phyloP scores from a whole-genome alignment of 192 early-diverging fungal species.

The Oehlia diaphana region DNA sequence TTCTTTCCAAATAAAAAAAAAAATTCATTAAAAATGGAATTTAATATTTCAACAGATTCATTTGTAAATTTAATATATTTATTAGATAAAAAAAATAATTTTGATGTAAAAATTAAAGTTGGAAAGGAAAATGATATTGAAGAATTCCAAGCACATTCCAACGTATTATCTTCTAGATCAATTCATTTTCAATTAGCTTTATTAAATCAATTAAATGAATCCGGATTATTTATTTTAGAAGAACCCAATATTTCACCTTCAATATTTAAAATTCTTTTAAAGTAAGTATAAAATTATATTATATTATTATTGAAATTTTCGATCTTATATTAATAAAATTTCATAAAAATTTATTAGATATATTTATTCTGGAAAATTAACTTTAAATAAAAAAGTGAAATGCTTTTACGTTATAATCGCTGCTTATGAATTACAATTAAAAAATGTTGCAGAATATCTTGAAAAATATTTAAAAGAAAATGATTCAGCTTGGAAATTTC shows the following conservation, averaged over 20 bases:
- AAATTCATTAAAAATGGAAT: too few species aligned
- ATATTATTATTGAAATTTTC: too few species aligned
- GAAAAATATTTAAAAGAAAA: background rate
- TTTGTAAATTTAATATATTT: too few species aligned
- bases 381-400: background rate
- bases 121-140: background rate
- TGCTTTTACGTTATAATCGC: background rate
- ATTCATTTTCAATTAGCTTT: slow-evolving; percentile 12
- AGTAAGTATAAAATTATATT: background rate
- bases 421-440: background rate
- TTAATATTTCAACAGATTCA: too few species aligned
- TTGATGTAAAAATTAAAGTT: too few species aligned
- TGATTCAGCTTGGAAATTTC: slow-evolving; percentile 1
- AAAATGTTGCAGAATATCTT: background rate
- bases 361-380: background rate
- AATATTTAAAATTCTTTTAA: slow-evolving; percentile 4
- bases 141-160: slow-evolving; percentile 3
- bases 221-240: background rate
- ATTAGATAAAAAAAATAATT: too few species aligned
- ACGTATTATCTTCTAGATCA: background rate
- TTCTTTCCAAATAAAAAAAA: too few species aligned
- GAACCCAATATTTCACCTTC: slow-evolving; percentile 13
- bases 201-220: background rate
- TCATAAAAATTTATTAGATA: background rate
- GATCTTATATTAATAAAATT: background rate